Evolutionary conservation across 2,329 filamentous ascomycete genomes (phyloP).

Genomic region (Chrysoporthe puriensis): DNA sequence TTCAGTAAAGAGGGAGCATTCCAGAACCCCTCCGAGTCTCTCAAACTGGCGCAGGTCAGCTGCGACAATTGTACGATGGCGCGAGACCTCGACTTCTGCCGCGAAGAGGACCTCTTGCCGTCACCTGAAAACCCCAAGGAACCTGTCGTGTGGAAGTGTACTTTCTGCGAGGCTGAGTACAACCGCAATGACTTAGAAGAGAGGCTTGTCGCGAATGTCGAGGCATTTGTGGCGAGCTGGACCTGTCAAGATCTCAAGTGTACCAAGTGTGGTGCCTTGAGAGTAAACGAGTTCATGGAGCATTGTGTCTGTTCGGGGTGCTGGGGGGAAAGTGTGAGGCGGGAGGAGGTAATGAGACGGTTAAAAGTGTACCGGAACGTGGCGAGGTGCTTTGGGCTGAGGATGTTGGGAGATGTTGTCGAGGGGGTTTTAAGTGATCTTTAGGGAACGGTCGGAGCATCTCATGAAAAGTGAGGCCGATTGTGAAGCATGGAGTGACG

Average conservation of each 20-base stretch:
- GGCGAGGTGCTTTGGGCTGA: constrained; percentile 76
- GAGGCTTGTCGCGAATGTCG: constrained; percentile 74
- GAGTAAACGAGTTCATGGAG: constrained; percentile 93
- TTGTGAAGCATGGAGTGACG: not conserved
- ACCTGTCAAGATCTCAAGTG: constrained; percentile 89
- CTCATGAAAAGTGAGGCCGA: not conserved
- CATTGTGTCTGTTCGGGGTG: constrained; percentile 91
- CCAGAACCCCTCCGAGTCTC: constrained; percentile 77
- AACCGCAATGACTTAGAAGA: constrained; percentile 85
- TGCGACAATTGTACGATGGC: constrained; percentile 91
- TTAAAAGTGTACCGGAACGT: constrained; percentile 75
- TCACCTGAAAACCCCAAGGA: constrained; percentile 27
- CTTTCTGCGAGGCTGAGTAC: constrained; percentile 74
- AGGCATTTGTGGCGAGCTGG: constrained; percentile 79
- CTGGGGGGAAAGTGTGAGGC: constrained; percentile 75
- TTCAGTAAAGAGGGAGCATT: constrained; percentile 90
- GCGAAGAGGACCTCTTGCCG: constrained; percentile 80
- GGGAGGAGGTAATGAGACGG: constrained; percentile 65
- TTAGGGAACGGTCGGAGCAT: constrained; percentile 33
- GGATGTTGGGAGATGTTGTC: constrained; percentile 79
- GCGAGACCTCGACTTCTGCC: constrained; percentile 88
- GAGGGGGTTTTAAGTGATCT: constrained; percentile 59
- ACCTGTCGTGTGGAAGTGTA: constrained; percentile 67
- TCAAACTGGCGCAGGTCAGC: constrained; percentile 75
- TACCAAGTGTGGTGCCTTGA: constrained; percentile 67